Conservation (phyloP, 208 protist species). For the Vickermania spadyakhi region DNA sequence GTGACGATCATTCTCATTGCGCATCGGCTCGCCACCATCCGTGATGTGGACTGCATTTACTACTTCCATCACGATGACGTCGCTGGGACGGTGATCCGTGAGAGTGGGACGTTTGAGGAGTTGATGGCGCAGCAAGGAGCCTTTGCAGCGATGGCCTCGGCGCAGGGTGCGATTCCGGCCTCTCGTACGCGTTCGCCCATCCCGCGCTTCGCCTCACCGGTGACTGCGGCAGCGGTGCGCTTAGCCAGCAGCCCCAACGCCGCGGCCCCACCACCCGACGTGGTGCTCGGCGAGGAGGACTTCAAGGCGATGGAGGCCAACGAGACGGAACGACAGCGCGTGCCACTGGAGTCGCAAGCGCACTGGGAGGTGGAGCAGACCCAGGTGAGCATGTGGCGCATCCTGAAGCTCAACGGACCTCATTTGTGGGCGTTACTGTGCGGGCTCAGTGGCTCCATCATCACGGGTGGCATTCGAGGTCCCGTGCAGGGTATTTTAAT, state of each 20-base stretch:
- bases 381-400: constrained; percentile 24
- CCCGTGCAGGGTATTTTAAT: constrained; percentile 42
- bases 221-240: not conserved
- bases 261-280: constrained; percentile 1
- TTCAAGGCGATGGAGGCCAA: constrained; percentile 31
- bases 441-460: constrained; percentile 38
- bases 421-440: constrained; percentile 25
- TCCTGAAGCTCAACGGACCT: constrained; percentile 30
- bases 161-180: constrained; percentile 20
- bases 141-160: constrained; percentile 63
- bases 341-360: constrained; percentile 44
- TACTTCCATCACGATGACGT: constrained; percentile 55
- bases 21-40: constrained; percentile 84
- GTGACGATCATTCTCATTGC: constrained; percentile 87
- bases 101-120: constrained; percentile 50
- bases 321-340: constrained; percentile 36
- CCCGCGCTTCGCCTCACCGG: not conserved
- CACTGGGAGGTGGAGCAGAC: constrained; percentile 41
- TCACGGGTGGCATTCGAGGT: constrained; percentile 18
- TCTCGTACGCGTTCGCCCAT: too few species aligned
- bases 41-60: constrained; percentile 82
- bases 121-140: constrained; percentile 31
- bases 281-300: constrained; percentile 30
- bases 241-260: not conserved
- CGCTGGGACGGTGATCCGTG: constrained; percentile 37